These are phyloP conservation scores for Umbilicaria muhlenbergii DNA, from an alignment of 495 filamentous ascomycete species.

Conservation along the genomic window DNA sequence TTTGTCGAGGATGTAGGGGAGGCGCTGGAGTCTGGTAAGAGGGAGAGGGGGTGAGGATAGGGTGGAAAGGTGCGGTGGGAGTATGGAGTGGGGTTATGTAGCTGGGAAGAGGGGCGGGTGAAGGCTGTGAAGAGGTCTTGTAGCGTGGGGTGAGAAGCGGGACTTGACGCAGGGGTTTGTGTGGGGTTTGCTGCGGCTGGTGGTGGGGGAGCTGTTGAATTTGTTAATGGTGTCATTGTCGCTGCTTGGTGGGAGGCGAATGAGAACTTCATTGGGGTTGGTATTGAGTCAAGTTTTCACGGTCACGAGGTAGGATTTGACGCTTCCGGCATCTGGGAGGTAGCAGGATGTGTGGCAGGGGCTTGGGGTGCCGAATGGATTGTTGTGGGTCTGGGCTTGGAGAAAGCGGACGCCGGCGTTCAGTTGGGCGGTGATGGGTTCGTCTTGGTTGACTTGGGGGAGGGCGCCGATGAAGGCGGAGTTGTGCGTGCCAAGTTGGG, in stretches of 20 bases:
- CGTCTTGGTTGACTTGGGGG: conserved; percentile 49
- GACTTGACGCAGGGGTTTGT: conserved; percentile 31
- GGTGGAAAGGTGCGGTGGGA: conserved; percentile 34
- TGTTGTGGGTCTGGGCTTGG: conserved; percentile 50
- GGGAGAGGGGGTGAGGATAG: conserved; percentile 48
- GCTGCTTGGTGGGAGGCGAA: conserved; percentile 52
- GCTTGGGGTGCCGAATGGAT: conserved; percentile 29
- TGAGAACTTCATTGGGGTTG: conserved; percentile 53
- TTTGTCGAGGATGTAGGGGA: conserved; percentile 52
- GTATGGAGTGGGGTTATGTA: too few species aligned
- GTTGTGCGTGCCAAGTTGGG: conserved; percentile 56
- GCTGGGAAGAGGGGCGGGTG: conserved; percentile 1
- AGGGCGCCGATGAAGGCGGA: conserved; percentile 46
- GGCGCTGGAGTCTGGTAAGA: conserved; percentile 43
- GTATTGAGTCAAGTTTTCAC: conserved; percentile 50
- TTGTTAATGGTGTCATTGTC: conserved; percentile 31
- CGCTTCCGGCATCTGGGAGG: conserved; percentile 47
- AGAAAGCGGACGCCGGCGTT: conserved; percentile 53
- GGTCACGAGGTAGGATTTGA: conserved; percentile 37
- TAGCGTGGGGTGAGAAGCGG: conserved; percentile 23
- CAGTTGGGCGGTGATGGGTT: conserved; percentile 47
- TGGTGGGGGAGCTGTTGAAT: conserved; percentile 38
- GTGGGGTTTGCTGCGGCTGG: conserved; percentile 39
- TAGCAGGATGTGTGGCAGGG: conserved; percentile 53
- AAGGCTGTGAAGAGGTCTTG: conserved; percentile 27